Evolutionary conservation across 106 monocot genomes (phyloP), one percentile per base, ranked within the genome.

Genomic region (Amphibolis antarctica): DNA sequence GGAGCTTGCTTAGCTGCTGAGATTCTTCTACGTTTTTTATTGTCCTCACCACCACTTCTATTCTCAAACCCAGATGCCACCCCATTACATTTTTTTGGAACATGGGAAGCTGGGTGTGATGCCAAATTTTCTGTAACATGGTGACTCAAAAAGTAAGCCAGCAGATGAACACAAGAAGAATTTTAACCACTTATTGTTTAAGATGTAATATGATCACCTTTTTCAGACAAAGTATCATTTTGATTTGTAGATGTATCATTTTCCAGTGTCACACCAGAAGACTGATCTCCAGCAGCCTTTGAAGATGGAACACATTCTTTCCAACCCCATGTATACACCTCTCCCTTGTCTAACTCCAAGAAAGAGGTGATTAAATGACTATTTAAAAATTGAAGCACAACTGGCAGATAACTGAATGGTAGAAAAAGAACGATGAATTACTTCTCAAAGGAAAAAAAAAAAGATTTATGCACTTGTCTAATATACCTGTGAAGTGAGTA

Each of bases 321-420:
- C 98, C 98, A 98, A 20, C 98, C 98, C 96, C 98, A 98, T 30
- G 87, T 77, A 76, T 80, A 98, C n/a, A 87, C 82, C 52, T 98
- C 84, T 67, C 90, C 91, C 50, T 63, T 23, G 62, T 63, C 98
- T 98, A 70, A 22, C 1, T n/a, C 50, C 50, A 25, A 52, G 12
- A 23, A 60, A 42, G 51, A 7, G 45, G 3, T 17, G 50, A 65
- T 49, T 65, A 21, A 4, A 47, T 36, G 36, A 36, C 36, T 36
- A 36, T 36, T 36, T 36, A 36, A 4, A 36, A 2, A 36, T 4
- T 7, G 7, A 36, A 7, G 7, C n/a, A n/a, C n/a, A 36, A 36
- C 36, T 36, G 36, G 36, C 36, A 36, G 2, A 7, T 7, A 36
- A 36, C 7, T 4, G 36, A 36, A 36, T 4, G 2, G 36, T 4